Base-by-base conservation (phyloP, 805 yeast genomes). In the Zygosaccharomyces kombuchaensis region DNA sequence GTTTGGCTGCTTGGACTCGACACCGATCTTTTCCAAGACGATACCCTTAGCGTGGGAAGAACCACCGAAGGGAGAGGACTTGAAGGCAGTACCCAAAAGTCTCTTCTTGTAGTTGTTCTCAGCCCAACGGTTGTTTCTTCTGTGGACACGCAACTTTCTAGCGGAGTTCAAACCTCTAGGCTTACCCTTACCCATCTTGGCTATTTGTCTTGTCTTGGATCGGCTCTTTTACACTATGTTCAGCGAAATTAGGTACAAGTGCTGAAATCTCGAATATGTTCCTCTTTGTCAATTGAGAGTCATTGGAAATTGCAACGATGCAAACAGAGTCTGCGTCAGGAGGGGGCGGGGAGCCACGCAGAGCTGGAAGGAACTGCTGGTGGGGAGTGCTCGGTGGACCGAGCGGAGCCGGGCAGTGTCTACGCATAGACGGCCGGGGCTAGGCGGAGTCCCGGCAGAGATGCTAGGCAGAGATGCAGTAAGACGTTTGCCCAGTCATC, bases 81-180 rank as follows among this genome's bases (percentile, higher is more conserved):
- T 93, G 96, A 85, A 93, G 67, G 97, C 96, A 67, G 99, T 93
- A 68, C 99, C 99, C 74, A 93, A 83, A 73, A 93, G 86, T 84
- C 99, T 90, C 77, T 96, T 80, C 85, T 95, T 95, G 82, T 89
- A 95, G 69, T 88, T 77, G 75, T 84, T 84, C 77, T 93, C 99
- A 67, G 99, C 97, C 99, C 99, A 93, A 82, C 96, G 93, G 89
- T 93, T 93, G 86, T 90, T 90, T 78, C 98, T 91, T 79, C 99
- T 90, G 90, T 87, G 95, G 77, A 84, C 89, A 85, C 99, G 90
- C 78, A 93, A 87, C 84, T 93, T 93, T 86, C 99, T 88, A 73
- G 99, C 99, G 74, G 99, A 85, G 88, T 93, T 91, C 77, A 93
- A 81, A 76, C 99, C 99, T 87, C 99, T 88, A 84, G 99, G 99